phyloP scores from a whole-genome alignment of 495 filamentous ascomycete genomes.

The Xylaria grammica region DNA sequence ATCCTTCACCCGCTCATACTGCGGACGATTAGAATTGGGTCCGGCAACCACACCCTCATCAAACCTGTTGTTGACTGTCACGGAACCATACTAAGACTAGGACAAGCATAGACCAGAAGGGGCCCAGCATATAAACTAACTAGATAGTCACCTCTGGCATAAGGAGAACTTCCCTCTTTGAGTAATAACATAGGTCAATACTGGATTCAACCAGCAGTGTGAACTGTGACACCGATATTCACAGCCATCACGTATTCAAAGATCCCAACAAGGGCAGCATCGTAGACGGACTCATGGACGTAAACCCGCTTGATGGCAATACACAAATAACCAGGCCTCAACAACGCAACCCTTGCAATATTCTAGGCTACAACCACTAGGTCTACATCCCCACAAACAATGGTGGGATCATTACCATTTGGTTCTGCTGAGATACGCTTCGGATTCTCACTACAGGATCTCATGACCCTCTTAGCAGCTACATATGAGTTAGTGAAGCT shows the following conservation, averaged over 20 bases:
- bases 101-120: too few species aligned
- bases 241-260: conserved; percentile 53
- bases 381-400: conserved; percentile 64
- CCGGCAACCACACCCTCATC: conserved; percentile 40
- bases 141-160: too few species aligned
- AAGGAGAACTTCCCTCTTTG: too few species aligned
- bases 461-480: conserved; percentile 63
- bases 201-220: too few species aligned
- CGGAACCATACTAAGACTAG: too few species aligned
- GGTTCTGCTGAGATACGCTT: conserved; percentile 63
- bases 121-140: too few species aligned
- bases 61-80: conserved; percentile 33
- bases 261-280: conserved; percentile 54
- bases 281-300: conserved; percentile 62
- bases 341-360: conserved; percentile 54
- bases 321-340: conserved; percentile 61
- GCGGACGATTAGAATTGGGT: conserved; percentile 60
- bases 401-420: conserved; percentile 66
- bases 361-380: conserved; percentile 57
- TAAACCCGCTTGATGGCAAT: conserved; percentile 65
- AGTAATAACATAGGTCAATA: too few species aligned
- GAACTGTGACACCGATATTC: too few species aligned
- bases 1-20: conserved; percentile 51
- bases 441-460: conserved; percentile 52
- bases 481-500: conserved; percentile 63